Evolutionary conservation across 2,329 filamentous ascomycete species (phyloP).

Genomic region (Aureobasidium sp.): DNA sequence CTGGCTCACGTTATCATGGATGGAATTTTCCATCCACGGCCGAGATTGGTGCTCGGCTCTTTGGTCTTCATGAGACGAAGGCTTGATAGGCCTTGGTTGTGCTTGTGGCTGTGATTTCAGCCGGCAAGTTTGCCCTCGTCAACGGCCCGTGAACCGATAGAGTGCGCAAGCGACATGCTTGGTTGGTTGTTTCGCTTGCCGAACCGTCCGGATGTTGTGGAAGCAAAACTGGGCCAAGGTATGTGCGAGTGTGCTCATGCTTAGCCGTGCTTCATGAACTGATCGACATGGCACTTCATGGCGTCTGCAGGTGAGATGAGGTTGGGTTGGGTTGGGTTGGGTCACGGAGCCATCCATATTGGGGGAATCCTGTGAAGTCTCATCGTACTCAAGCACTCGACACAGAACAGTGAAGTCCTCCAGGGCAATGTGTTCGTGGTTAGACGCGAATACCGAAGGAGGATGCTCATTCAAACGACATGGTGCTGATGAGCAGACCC

Average conservation of each 20-base stretch:
- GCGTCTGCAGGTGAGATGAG: conserved; percentile 12
- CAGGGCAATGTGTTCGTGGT: no score
- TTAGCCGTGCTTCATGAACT: not conserved
- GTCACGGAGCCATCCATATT: no score
- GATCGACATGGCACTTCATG: not conserved
- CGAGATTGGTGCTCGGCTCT: conserved; percentile 1
- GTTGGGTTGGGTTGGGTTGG: not conserved
- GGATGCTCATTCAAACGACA: no score
- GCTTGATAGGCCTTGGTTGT: not conserved
- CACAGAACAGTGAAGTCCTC: no score
- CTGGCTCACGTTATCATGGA: conserved; percentile 1
- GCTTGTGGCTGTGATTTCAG: not conserved
- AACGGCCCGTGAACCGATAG: not conserved
- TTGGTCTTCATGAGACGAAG: not conserved
- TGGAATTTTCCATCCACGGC: not conserved
- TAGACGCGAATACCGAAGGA: no score
- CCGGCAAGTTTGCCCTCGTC: not conserved
- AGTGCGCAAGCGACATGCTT: not conserved
- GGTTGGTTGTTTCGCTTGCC: not conserved
- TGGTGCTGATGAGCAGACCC: no score
- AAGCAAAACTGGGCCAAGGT: not conserved
- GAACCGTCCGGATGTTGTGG: not conserved
- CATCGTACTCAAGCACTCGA: no score
- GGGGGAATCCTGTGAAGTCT: no score
- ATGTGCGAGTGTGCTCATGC: not conserved